phyloP scores from a whole-genome alignment of 177 flowering plant species.

The Vitis hybrid region DNA sequence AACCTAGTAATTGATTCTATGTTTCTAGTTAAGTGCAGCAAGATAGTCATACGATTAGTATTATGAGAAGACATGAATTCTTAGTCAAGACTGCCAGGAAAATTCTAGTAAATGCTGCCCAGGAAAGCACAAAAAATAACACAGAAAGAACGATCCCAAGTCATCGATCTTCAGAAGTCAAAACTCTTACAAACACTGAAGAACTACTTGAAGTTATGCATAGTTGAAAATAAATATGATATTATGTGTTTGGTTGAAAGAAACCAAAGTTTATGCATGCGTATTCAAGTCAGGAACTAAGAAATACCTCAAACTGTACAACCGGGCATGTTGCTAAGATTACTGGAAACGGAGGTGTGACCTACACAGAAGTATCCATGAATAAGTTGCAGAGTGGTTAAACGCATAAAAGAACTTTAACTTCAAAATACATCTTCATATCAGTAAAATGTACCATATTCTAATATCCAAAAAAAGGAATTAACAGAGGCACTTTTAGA shows the following conservation, averaged over 20 bases:
- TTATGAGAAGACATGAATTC: neutral
- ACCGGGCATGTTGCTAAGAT: conserved; percentile 64
- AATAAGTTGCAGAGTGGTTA: neutral
- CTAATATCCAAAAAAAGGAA: neutral
- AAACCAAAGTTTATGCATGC: neutral
- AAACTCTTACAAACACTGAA: neutral
- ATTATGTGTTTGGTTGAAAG: neutral
- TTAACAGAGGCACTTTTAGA: too few relatives aligned
- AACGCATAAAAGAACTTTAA: neutral
- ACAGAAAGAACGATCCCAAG: neutral
- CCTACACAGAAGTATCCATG: conserved; percentile 42
- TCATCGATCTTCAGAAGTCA: neutral
- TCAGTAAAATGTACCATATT: neutral
- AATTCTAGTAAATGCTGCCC: neutral
- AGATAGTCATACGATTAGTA: neutral
- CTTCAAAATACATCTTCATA: neutral
- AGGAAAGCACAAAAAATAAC: neutral
- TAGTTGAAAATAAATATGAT: neutral
- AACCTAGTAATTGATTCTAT: neutral
- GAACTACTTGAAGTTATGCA: neutral
- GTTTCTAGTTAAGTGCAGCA: neutral
- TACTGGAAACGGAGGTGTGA: conserved; percentile 85
- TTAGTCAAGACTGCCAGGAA: neutral
- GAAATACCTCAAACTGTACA: conserved; percentile 78
- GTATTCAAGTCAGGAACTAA: neutral